phyloP scores from a whole-genome alignment of 2,329 filamentous ascomycete genomes.

The Talaromyces piceae region DNA sequence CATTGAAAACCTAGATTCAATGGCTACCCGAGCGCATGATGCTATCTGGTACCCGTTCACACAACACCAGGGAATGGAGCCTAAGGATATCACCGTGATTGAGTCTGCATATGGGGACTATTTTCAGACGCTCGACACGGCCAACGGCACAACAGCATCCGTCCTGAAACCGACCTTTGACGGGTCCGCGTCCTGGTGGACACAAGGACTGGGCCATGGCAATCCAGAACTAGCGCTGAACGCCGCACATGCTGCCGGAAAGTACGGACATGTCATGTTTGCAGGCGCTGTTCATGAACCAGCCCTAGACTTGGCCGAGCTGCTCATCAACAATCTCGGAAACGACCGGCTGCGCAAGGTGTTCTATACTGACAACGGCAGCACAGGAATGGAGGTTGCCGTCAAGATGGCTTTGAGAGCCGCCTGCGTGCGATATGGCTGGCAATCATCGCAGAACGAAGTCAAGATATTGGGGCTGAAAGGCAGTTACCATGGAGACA shows the following conservation, averaged over 20 bases:
- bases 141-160: constrained; percentile 13
- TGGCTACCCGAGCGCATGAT: constrained; percentile 54
- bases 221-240: constrained; percentile 64
- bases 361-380: constrained; percentile 80
- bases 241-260: constrained; percentile 71
- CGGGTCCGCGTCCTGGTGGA: constrained; percentile 87
- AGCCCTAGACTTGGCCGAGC: constrained; percentile 61
- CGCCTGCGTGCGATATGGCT: constrained; percentile 58
- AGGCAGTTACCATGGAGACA: constrained; percentile 80
- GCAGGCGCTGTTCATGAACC: constrained; percentile 73
- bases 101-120: constrained; percentile 74
- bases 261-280: constrained; percentile 87
- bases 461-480: constrained; percentile 67
- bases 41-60: constrained; percentile 84
- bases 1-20: constrained; percentile 51
- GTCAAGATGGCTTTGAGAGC: constrained; percentile 78
- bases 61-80: constrained; percentile 60
- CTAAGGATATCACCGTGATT: constrained; percentile 62
- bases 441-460: constrained; percentile 49
- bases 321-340: constrained; percentile 50
- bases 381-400: constrained; percentile 75
- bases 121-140: constrained; percentile 56
- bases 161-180: constrained; percentile 64
- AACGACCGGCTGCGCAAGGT: constrained; percentile 63
- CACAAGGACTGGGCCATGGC: constrained; percentile 75